Evolutionary conservation across 2,329 filamentous ascomycete genomes (phyloP).

Genomic region (Colletotrichum sp.): DNA sequence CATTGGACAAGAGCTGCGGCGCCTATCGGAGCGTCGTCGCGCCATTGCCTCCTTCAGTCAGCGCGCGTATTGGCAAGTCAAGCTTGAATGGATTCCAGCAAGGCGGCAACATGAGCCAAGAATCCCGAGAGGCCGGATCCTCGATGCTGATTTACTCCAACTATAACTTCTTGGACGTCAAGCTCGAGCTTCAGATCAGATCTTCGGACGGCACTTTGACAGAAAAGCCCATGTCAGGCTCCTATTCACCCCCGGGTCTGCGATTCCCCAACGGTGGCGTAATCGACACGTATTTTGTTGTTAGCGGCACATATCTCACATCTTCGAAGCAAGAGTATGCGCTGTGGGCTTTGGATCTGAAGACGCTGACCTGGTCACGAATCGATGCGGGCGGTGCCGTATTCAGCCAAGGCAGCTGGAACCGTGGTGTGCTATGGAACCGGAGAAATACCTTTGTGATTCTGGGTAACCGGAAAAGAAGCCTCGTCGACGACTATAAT

Average conservation of each 20-base stretch:
- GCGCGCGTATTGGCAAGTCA: constrained; percentile 70
- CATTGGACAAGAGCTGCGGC: constrained; percentile 89
- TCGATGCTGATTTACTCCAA: constrained; percentile 98
- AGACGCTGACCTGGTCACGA: constrained; percentile 88
- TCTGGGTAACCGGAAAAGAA: constrained; percentile 90
- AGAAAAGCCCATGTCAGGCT: constrained; percentile 88
- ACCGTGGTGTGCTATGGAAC: constrained; percentile 91
- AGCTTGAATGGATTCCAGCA: constrained; percentile 46
- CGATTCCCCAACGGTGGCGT: constrained; percentile 96
- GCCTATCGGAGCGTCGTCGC: constrained; percentile 96
- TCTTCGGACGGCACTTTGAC: constrained; percentile 81
- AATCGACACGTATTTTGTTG: constrained; percentile 95
- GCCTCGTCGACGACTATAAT: constrained; percentile 96
- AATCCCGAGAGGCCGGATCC: constrained; percentile 62
- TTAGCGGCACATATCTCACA: constrained; percentile 95
- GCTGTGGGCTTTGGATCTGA: constrained; percentile 90
- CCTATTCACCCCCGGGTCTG: constrained; percentile 87
- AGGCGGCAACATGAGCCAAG: constrained; percentile 56
- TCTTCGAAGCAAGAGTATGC: constrained; percentile 99
- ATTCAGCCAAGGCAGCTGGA: constrained; percentile 98
- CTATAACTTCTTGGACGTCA: constrained; percentile 98
- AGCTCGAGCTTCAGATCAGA: constrained; percentile 90
- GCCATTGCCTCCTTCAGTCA: constrained; percentile 72
- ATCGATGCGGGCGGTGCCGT: constrained; percentile 95
- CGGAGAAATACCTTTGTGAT: constrained; percentile 95